Conservation (phyloP, 2,329 filamentous ascomycete genomes). For the Fusarium xylarioides region DNA sequence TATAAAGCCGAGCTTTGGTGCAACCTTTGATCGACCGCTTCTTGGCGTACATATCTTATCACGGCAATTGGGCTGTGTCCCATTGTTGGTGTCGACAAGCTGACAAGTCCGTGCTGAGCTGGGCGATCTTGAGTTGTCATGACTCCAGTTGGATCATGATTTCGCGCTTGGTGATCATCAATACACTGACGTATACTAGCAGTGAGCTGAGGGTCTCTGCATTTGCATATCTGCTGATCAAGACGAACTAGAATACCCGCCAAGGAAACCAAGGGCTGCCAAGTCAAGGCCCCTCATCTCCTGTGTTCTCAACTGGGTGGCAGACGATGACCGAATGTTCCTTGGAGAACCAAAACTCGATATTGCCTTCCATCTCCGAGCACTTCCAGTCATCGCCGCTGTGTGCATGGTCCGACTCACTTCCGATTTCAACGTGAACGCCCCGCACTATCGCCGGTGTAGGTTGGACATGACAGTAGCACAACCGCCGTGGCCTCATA, state of each 20-base stretch:
- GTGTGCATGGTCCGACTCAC: background rate
- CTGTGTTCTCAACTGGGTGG: background rate
- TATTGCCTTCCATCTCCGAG: background rate
- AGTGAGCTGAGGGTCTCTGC: background rate
- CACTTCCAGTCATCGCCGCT: constrained; percentile 1
- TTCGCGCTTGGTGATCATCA: background rate
- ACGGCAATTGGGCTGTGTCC: background rate
- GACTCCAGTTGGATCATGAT: background rate
- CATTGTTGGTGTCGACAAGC: background rate
- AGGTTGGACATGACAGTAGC: background rate
- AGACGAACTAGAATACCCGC: background rate
- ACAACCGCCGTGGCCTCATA: background rate
- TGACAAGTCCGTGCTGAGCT: constrained; percentile 1
- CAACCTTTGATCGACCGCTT: background rate
- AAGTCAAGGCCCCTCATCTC: background rate
- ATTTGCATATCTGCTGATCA: background rate
- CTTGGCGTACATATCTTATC: background rate
- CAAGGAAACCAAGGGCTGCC: background rate
- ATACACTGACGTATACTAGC: background rate
- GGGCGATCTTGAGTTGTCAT: background rate
- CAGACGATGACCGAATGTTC: background rate
- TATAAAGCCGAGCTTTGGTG: constrained; percentile 5
- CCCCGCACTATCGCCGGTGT: background rate
- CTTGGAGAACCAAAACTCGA: constrained; percentile 19
- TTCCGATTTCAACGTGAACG: background rate